phyloP scores from a whole-genome alignment of 1,284 basidiomycete species.

The Sanghuangporus baumii region DNA sequence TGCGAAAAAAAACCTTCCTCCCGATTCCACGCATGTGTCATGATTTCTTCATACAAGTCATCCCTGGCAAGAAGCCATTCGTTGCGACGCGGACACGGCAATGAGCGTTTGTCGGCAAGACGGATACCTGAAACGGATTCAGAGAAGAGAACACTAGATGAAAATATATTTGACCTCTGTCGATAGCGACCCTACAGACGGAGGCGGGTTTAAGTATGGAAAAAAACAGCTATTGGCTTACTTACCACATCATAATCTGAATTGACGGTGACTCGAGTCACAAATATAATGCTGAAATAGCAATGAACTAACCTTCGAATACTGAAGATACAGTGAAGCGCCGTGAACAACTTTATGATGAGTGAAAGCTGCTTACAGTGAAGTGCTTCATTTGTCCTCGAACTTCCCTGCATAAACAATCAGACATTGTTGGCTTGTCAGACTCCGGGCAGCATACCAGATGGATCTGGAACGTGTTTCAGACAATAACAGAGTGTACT shows the following conservation, averaged over 20 bases:
- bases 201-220: slow-evolving; percentile 4
- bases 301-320: not conserved
- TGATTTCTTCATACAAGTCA: slow-evolving; percentile 78
- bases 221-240: not conserved
- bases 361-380: slow-evolving; percentile 43
- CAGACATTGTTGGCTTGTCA: not conserved
- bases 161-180: slow-evolving; percentile 51
- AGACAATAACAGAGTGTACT: not conserved
- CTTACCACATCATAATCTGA: slow-evolving; percentile 83
- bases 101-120: slow-evolving; percentile 82
- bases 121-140: slow-evolving; percentile 54
- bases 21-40: slow-evolving; percentile 75
- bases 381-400: slow-evolving; percentile 79
- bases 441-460: slow-evolving; percentile 45
- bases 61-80: slow-evolving; percentile 78
- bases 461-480: slow-evolving; percentile 46
- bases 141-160: not conserved
- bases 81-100: slow-evolving; percentile 65
- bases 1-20: slow-evolving; percentile 66
- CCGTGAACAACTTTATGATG: no score
- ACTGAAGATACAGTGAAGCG: not conserved
- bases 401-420: slow-evolving; percentile 61
- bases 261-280: not conserved
- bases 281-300: not conserved
- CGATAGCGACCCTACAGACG: slow-evolving; percentile 76